Evolutionary conservation across 208 protist species (phyloP).

Genomic region (Angomonas deanei): DNA sequence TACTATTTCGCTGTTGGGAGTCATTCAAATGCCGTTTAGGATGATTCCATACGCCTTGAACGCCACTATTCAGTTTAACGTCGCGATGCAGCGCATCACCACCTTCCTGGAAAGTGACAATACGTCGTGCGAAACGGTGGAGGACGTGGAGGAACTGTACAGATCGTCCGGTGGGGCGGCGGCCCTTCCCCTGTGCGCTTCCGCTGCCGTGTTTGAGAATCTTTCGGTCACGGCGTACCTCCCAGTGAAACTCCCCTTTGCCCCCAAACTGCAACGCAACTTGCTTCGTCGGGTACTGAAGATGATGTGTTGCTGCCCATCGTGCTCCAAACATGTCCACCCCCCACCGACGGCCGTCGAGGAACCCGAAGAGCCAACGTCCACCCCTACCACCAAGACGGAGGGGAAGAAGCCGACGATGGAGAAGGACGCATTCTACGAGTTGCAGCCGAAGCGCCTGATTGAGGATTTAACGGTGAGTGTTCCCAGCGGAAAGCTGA

Average conservation of each 20-base stretch:
- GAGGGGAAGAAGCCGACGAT: neutral
- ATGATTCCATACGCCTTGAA: conserved; percentile 79
- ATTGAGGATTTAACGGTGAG: conserved; percentile 32
- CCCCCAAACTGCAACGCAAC: conserved; percentile 15
- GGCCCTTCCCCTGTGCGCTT: conserved; percentile 17
- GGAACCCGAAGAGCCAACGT: neutral
- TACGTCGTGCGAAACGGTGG: conserved; percentile 8
- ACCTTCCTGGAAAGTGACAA: conserved; percentile 60
- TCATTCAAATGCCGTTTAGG: conserved; percentile 86
- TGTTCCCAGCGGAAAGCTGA: conserved; percentile 31
- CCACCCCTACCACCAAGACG: neutral
- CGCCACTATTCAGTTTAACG: conserved; percentile 50
- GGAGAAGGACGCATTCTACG: conserved; percentile 9
- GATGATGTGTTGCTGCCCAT: conserved; percentile 57
- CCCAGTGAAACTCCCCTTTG: conserved; percentile 47
- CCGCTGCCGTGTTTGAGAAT: conserved; percentile 36
- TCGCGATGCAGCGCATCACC: conserved; percentile 60
- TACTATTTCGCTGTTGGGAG: conserved; percentile 80
- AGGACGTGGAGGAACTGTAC: neutral
- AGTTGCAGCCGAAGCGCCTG: conserved; percentile 32
- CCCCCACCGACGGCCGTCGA: neutral
- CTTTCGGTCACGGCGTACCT: conserved; percentile 41
- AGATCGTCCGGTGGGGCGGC: conserved; percentile 28
- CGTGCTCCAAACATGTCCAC: conserved; percentile 80
- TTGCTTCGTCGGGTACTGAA: conserved; percentile 15